These are phyloP conservation scores for Dalbergia cultrata DNA, from an alignment of 306 rosid genomes.

Conservation along the genomic window DNA sequence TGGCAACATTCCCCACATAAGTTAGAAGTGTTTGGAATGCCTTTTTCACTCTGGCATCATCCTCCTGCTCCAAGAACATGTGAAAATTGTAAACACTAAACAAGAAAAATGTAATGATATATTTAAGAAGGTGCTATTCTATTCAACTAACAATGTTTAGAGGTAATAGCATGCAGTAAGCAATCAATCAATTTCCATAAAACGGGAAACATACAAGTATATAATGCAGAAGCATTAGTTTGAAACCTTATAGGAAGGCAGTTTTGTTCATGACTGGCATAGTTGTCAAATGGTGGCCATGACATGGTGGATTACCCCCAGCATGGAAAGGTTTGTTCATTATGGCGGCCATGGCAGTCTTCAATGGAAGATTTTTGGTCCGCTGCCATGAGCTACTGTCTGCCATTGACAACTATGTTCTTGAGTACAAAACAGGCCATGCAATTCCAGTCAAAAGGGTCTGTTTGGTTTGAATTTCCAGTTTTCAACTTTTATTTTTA, in stretches of 20 bases:
- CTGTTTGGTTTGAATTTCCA: no score
- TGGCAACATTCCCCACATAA: conserved; percentile 83
- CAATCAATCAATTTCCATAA: not conserved
- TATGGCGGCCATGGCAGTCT: no score
- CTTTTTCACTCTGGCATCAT: conserved; percentile 69
- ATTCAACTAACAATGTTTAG: conserved; percentile 11
- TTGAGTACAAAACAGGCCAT: conserved; percentile 1
- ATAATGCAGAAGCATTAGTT: not conserved
- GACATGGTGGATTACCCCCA: no score
- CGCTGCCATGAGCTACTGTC: no score
- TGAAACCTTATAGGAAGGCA: not conserved
- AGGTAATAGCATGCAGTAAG: not conserved
- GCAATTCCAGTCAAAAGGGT: conserved; percentile 10
- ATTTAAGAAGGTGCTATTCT: not conserved
- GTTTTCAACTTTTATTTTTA: no score
- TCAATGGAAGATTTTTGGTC: no score
- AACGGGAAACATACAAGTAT: not conserved
- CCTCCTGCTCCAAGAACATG: conserved; percentile 64
- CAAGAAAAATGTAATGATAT: not conserved
- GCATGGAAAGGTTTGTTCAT: no score
- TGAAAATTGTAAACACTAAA: not conserved
- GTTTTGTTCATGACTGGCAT: not conserved
- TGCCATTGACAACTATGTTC: no score
- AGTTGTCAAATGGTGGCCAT: no score
- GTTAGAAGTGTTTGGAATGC: conserved; percentile 83